Evolutionary conservation across 305 asterid genomes (phyloP).

Genomic region (Salvia sclarea): DNA sequence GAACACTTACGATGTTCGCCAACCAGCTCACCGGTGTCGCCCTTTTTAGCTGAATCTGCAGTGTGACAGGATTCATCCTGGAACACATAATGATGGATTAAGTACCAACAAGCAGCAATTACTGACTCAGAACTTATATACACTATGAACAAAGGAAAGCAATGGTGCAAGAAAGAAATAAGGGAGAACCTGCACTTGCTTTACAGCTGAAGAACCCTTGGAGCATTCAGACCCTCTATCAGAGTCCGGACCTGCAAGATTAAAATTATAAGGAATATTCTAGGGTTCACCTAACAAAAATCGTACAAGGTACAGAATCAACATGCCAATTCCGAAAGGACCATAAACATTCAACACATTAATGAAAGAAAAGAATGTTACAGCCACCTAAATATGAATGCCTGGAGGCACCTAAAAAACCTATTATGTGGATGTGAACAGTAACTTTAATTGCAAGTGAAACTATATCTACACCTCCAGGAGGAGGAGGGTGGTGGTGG

Average conservation of each 20-base stretch:
- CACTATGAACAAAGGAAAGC: neutral
- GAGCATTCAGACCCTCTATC: constrained; percentile 56
- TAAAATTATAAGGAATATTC: neutral
- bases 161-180: constrained; percentile 4
- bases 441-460: neutral
- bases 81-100: constrained; percentile 4
- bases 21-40: no score
- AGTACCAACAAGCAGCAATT: constrained; percentile 20
- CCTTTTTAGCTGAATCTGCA: constrained; percentile 29
- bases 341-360: neutral
- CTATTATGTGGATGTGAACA: neutral
- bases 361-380: neutral
- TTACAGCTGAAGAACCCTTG: constrained; percentile 43
- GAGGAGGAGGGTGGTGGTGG: no score
- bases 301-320: neutral
- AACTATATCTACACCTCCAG: neutral
- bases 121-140: neutral
- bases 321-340: neutral
- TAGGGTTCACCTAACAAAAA: neutral
- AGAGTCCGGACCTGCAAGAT: constrained; percentile 56
- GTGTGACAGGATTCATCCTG: constrained; percentile 49
- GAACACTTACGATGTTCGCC: no score
- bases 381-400: neutral
- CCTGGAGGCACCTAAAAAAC: neutral
- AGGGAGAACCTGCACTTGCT: constrained; percentile 40